These are phyloP conservation scores for Lipomyces spencermartinsiae DNA, from an alignment of 805 yeast genomes.

Conservation along the genomic window DNA sequence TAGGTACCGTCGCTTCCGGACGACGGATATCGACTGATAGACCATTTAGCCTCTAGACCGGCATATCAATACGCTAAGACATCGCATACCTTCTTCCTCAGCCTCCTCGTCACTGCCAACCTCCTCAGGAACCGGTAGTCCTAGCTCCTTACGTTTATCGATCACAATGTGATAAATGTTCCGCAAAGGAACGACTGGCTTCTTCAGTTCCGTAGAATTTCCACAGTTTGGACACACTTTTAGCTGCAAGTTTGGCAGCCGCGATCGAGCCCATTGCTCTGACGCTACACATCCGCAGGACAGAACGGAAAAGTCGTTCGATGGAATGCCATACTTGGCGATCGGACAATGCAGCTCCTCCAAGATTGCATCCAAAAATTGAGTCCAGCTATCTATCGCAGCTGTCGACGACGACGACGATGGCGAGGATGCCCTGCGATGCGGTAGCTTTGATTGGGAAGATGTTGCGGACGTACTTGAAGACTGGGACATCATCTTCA, in stretches of 20 bases:
- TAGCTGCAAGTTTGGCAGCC: constrained; percentile 33
- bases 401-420: constrained; percentile 26
- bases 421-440: constrained; percentile 15
- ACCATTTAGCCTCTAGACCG: not conserved
- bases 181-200: constrained; percentile 34
- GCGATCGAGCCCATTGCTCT: constrained; percentile 37
- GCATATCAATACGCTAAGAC: not conserved
- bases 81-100: constrained; percentile 25
- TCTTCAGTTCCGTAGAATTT: constrained; percentile 34
- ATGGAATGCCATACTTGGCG: constrained; percentile 36
- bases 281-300: constrained; percentile 39
- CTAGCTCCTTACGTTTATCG: constrained; percentile 36
- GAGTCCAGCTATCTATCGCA: constrained; percentile 32
- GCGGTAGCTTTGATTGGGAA: not conserved
- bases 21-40: constrained; percentile 15
- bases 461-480: constrained; percentile 8
- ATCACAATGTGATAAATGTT: constrained; percentile 35
- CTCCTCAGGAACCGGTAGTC: constrained; percentile 35
- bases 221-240: constrained; percentile 38
- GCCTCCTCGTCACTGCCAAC: constrained; percentile 37
- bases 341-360: constrained; percentile 36
- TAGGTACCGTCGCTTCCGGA: not conserved
- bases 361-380: constrained; percentile 33
- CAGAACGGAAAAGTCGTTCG: constrained; percentile 34
- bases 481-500: not conserved